Conservation (phyloP, 75 land plant genomes). For the Larix kaempferi region DNA sequence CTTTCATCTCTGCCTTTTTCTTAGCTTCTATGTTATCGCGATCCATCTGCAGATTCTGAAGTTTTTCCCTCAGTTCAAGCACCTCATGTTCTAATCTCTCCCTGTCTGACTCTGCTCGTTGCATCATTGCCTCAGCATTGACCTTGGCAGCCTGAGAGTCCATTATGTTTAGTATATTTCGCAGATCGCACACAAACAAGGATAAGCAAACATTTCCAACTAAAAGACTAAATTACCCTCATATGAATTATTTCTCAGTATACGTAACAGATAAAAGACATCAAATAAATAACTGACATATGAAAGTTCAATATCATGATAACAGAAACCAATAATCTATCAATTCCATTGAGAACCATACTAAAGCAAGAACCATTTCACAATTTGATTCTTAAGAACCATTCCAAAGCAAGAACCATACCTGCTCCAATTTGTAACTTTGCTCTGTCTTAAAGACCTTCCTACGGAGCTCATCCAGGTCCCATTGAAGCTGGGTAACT, state of each 20-base stretch:
- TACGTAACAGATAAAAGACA: neutral
- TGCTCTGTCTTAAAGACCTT: slow-evolving; percentile 42
- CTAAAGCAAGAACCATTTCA: no score
- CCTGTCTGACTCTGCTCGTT: slow-evolving; percentile 40
- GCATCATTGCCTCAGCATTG: slow-evolving; percentile 43
- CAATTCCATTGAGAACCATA: neutral
- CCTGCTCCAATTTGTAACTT: slow-evolving; percentile 42
- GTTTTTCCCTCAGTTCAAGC: slow-evolving; percentile 36
- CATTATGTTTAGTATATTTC: neutral
- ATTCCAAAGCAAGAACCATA: slow-evolving; percentile 6
- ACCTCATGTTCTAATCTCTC: slow-evolving; percentile 54
- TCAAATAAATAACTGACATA: neutral
- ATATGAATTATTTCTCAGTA: neutral
- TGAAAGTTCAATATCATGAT: neutral
- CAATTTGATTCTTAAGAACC: no score
- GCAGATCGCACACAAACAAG: neutral
- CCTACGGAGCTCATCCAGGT: slow-evolving; percentile 77
- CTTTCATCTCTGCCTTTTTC: slow-evolving; percentile 78
- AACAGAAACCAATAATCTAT: neutral
- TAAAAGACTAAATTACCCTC: neutral
- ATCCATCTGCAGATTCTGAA: slow-evolving; percentile 51
- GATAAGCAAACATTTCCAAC: neutral
- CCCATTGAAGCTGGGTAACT: slow-evolving; percentile 90
- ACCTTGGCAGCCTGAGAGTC: slow-evolving; percentile 44
- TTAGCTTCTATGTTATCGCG: slow-evolving; percentile 64